phyloP scores from a whole-genome alignment of 2,329 filamentous ascomycete species.

The Neocatenulostroma microsporum region DNA sequence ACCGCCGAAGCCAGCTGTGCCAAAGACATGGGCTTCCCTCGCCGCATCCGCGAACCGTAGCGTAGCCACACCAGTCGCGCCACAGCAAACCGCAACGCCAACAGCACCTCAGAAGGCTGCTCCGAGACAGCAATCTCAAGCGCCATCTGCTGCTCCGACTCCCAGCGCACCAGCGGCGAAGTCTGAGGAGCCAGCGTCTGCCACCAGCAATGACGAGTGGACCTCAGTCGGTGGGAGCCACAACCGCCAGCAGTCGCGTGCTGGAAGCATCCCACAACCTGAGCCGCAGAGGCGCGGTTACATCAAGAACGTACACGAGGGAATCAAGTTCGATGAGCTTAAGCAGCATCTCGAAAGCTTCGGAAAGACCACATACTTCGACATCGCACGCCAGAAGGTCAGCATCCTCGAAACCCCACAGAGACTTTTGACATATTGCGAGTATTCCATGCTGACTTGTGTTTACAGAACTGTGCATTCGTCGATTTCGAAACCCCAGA shows the following conservation, averaged over 20 bases:
- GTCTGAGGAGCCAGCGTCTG: conserved; percentile 31
- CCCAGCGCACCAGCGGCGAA: conserved; percentile 29
- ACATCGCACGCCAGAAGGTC: conserved; percentile 68
- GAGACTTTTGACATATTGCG: no score
- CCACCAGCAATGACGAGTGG: conserved; percentile 64
- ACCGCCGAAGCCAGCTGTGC: conserved; percentile 48
- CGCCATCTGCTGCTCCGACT: conserved; percentile 19
- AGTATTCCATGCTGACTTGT: conserved; percentile 5
- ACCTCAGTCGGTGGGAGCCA: conserved; percentile 73
- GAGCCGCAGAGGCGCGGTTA: conserved; percentile 73
- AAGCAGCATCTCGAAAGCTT: conserved; percentile 62
- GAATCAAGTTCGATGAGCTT: conserved; percentile 68
- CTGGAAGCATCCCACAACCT: conserved; percentile 50
- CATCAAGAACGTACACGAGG: conserved; percentile 91
- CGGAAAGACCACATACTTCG: conserved; percentile 56
- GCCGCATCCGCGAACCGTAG: conserved; percentile 46
- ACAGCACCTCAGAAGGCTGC: conserved; percentile 9
- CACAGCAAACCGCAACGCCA: conserved; percentile 20
- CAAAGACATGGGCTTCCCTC: conserved; percentile 66
- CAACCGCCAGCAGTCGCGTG: conserved; percentile 72
- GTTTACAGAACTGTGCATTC: conserved; percentile 79
- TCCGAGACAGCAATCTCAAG: conserved; percentile 21
- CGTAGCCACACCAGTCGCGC: conserved; percentile 36
- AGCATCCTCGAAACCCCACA: conserved; percentile 18
- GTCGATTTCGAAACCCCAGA: conserved; percentile 80